Percentiles rank a stretch among this genome's conserved stretches.
Conservation (phyloP, 768 basidiomycete genomes). For the Punctularia strigosozonata region DNA sequence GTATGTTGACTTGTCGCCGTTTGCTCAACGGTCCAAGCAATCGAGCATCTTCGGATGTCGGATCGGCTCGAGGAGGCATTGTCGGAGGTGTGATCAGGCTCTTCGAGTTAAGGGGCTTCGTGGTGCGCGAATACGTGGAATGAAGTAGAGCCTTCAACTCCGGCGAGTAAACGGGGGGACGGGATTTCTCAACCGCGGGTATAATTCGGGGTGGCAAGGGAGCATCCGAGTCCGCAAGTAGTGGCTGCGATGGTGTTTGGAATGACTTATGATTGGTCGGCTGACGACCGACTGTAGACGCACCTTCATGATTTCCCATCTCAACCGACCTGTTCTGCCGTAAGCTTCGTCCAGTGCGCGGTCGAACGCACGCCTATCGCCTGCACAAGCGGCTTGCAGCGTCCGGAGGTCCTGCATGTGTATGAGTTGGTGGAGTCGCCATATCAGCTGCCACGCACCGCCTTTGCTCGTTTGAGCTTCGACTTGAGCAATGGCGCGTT, state of each 20-base stretch:
- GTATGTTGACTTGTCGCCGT: slow-evolving; percentile 62
- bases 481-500: slow-evolving; percentile 17
- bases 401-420: slow-evolving; percentile 36
- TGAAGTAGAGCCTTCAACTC: slow-evolving; percentile 54
- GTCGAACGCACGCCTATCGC: slow-evolving; percentile 36
- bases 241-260: slow-evolving; percentile 29
- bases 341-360: slow-evolving; percentile 60
- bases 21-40: slow-evolving; percentile 59
- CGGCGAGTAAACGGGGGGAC: slow-evolving; percentile 55
- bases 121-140: slow-evolving; percentile 31
- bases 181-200: slow-evolving; percentile 34
- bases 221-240: slow-evolving; percentile 34
- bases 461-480: slow-evolving; percentile 38
- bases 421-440: slow-evolving; percentile 1
- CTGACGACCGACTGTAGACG: slow-evolving; percentile 8
- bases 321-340: slow-evolving; percentile 62
- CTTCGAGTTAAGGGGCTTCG: slow-evolving; percentile 28
- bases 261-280: slow-evolving; percentile 1
- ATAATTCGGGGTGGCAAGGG: slow-evolving; percentile 38
- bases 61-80: slow-evolving; percentile 46
- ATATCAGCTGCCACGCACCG: slow-evolving; percentile 24
- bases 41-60: slow-evolving; percentile 42
- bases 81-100: slow-evolving; percentile 38
- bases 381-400: slow-evolving; percentile 42
- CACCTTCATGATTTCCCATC: slow-evolving; percentile 59